Evolutionary conservation across 2,329 filamentous ascomycete species (phyloP).

Genomic region (Aspergillus ustus): DNA sequence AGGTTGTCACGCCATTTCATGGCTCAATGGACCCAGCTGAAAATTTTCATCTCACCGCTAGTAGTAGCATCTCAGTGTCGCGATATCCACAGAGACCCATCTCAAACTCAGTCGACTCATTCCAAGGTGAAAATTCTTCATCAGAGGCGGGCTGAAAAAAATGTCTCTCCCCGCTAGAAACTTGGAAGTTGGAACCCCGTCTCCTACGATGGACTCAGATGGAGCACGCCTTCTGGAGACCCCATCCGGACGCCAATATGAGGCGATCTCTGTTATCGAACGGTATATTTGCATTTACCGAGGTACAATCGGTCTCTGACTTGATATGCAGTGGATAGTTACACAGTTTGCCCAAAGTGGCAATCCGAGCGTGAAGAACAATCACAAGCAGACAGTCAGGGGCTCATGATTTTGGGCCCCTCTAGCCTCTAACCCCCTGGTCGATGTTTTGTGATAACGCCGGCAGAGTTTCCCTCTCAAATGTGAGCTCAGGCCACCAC

Average conservation of each 20-base stretch:
- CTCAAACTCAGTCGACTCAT: not conserved
- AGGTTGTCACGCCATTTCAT: not conserved
- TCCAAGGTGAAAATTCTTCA: conserved; percentile 3
- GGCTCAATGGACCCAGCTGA: conserved; percentile 8
- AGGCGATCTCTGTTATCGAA: not conserved
- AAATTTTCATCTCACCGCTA: conserved; percentile 18
- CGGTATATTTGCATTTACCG: conserved; percentile 6
- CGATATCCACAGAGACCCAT: conserved; percentile 20
- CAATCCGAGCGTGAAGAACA: conserved; percentile 8
- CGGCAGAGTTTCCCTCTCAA: conserved; percentile 16
- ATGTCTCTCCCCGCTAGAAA: not conserved
- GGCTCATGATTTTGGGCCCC: not conserved
- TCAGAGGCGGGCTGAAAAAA: not conserved
- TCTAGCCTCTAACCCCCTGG: not conserved
- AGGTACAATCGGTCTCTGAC: conserved; percentile 1
- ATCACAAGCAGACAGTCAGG: conserved; percentile 9
- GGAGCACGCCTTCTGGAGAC: not conserved
- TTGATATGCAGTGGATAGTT: conserved; percentile 18
- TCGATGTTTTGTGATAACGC: not conserved
- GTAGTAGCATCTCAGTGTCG: conserved; percentile 1
- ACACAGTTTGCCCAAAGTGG: conserved; percentile 21
- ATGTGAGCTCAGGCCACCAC: conserved; percentile 28
- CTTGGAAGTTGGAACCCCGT: not conserved
- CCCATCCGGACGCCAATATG: not conserved
- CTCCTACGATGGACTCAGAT: not conserved